phyloP scores from a whole-genome alignment of 208 protist genomes.

The Angomonas ambiguus region DNA sequence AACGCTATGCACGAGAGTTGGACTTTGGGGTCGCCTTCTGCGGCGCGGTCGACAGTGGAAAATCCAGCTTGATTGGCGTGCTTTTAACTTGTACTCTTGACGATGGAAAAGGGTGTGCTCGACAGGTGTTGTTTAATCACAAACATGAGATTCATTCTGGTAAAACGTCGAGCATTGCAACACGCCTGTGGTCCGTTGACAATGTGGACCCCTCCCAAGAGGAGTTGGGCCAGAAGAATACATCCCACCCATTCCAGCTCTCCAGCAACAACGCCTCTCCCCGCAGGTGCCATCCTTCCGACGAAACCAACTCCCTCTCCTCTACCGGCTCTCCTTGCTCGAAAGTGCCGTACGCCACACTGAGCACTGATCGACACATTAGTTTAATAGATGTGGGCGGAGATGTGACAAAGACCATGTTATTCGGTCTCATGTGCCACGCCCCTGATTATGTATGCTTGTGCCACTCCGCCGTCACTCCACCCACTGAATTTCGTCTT shows the following conservation, averaged over 20 bases:
- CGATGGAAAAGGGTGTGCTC: constrained; percentile 69
- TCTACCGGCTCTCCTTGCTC: not conserved
- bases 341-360: too few species aligned
- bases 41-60: constrained; percentile 75
- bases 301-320: not conserved
- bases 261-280: too few species aligned
- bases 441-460: constrained; percentile 88
- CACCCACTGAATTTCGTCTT: constrained; percentile 34
- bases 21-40: constrained; percentile 84
- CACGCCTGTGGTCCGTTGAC: constrained; percentile 82
- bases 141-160: constrained; percentile 95
- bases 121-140: constrained; percentile 92
- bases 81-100: constrained; percentile 67
- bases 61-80: constrained; percentile 83
- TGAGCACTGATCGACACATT: constrained; percentile 24
- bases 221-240: not conserved
- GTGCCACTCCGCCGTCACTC: constrained; percentile 49
- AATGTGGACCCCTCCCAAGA: constrained; percentile 9
- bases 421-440: constrained; percentile 92
- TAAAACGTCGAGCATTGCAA: constrained; percentile 90
- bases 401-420: constrained; percentile 74
- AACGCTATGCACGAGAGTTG: constrained; percentile 35
- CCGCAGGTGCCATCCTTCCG: not conserved
- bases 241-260: too few species aligned
- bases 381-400: constrained; percentile 73